A percentile compares a stretch with the other conserved stretches of the same genome.
These are phyloP conservation scores for Euphorbia peplus DNA, from an alignment of 345 rosid species.

Conservation along the genomic window DNA sequence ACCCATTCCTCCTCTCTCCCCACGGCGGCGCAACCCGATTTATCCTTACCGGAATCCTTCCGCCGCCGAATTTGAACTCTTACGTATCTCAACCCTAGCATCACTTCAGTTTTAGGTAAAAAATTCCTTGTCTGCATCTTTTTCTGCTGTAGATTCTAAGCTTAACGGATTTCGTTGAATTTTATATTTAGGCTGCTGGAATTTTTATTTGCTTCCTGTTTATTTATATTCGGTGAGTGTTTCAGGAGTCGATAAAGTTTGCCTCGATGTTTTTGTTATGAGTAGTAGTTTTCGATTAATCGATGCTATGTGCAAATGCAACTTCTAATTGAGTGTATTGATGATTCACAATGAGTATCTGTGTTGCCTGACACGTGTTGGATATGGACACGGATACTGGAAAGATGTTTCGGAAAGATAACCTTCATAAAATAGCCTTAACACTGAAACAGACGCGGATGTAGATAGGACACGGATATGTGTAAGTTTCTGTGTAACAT, in stretches of 20 bases:
- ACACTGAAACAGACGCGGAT: too few relatives aligned
- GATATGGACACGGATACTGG: too few relatives aligned
- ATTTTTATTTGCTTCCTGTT: not conserved
- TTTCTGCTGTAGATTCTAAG: not conserved
- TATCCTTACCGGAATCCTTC: not conserved
- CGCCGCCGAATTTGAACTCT: not conserved
- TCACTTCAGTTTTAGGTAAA: not conserved
- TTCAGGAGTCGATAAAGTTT: not conserved
- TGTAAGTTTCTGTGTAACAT: too few relatives aligned
- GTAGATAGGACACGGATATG: too few relatives aligned
- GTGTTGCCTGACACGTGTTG: too few relatives aligned
- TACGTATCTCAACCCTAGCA: not conserved
- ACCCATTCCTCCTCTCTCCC: not conserved
- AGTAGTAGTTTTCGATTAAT: too few relatives aligned
- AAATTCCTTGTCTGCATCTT: not conserved
- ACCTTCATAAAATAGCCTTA: too few relatives aligned
- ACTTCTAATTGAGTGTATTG: too few relatives aligned
- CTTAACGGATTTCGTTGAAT: not conserved
- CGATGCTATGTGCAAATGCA: too few relatives aligned
- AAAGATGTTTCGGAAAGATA: too few relatives aligned
- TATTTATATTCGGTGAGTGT: not conserved
- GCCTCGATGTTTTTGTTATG: not conserved
- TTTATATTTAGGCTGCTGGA: not conserved
- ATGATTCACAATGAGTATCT: too few relatives aligned
- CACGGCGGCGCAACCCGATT: too few relatives aligned